Percentiles rank a stretch among this genome's conserved stretches.
These are phyloP conservation scores for Kurtzmaniella quercitrusa DNA, from an alignment of 1,139 yeast species.

Conservation along the genomic window DNA sequence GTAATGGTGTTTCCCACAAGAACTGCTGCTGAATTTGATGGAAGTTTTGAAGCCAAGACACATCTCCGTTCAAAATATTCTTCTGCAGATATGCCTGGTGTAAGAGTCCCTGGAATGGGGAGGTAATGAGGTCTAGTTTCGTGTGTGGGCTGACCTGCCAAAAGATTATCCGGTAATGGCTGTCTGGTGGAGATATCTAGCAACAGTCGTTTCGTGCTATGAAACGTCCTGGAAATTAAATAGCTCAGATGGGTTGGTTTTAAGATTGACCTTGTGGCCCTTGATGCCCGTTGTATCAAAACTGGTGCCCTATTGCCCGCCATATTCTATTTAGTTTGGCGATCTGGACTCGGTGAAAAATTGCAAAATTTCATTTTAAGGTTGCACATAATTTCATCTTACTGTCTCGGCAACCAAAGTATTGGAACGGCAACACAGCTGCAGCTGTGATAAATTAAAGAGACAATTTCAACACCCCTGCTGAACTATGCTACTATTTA, in stretches of 20 bases:
- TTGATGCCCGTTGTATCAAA: background rate
- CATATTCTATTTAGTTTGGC: background rate
- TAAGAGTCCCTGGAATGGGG: constrained; percentile 70
- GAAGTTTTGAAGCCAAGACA: constrained; percentile 52
- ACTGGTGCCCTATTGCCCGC: background rate
- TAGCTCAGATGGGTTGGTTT: background rate
- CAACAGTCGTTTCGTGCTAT: background rate
- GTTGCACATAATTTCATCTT: constrained; percentile 3
- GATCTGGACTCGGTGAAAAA: background rate
- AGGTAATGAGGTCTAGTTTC: constrained; percentile 79
- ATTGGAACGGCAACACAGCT: background rate
- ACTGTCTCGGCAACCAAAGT: background rate
- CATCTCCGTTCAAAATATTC: constrained; percentile 77
- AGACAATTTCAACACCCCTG: too few relatives aligned
- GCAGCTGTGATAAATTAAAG: too few relatives aligned
- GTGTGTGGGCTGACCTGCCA: constrained; percentile 79
- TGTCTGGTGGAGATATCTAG: constrained; percentile 15
- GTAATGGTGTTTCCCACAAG: constrained; percentile 69
- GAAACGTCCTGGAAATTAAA: background rate
- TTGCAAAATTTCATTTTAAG: background rate
- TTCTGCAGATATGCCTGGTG: constrained; percentile 81
- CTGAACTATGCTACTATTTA: constrained; percentile 5
- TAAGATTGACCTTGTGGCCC: background rate
- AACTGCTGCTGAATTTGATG: constrained; percentile 66
- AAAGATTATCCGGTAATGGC: constrained; percentile 19